These are phyloP conservation scores for Lathyrus tuberosus DNA, from an alignment of 306 rosid genomes.

Conservation along the genomic window DNA sequence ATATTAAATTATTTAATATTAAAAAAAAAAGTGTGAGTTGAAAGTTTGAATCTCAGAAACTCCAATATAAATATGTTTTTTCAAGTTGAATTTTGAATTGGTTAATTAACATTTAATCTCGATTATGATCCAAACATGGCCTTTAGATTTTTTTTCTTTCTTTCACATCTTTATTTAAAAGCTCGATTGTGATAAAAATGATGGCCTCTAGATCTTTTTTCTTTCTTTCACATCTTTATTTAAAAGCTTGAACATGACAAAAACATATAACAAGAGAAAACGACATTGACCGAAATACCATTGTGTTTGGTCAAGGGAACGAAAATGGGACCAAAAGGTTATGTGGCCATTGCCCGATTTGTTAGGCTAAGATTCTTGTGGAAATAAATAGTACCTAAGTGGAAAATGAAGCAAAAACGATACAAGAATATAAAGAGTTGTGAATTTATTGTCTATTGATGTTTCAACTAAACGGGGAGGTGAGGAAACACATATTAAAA, in stretches of 20 bases:
- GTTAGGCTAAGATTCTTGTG: constrained; percentile 31
- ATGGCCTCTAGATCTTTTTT: no score
- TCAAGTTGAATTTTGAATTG: no score
- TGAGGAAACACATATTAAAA: neutral
- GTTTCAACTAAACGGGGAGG: constrained; percentile 39
- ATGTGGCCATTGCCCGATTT: constrained; percentile 35
- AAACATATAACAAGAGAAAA: neutral
- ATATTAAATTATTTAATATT: no score
- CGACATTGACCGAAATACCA: constrained; percentile 7
- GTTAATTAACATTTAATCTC: no score
- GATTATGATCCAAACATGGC: no score
- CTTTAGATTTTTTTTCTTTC: no score
- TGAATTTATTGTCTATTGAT: constrained; percentile 30
- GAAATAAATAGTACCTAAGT: constrained; percentile 6
- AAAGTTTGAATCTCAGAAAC: no score
- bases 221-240: no score
- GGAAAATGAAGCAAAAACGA: constrained; percentile 19
- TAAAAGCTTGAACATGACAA: neutral
- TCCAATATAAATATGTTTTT: no score
- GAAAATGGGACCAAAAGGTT: constrained; percentile 24
- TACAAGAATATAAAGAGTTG: constrained; percentile 19
- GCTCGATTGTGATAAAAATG: no score
- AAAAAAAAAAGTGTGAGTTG: no score
- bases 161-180: no score
- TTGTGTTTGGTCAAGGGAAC: constrained; percentile 32